Evolutionary conservation across 192 early-diverging fungal genomes (phyloP).

Genomic region (Coemansia sp.): DNA sequence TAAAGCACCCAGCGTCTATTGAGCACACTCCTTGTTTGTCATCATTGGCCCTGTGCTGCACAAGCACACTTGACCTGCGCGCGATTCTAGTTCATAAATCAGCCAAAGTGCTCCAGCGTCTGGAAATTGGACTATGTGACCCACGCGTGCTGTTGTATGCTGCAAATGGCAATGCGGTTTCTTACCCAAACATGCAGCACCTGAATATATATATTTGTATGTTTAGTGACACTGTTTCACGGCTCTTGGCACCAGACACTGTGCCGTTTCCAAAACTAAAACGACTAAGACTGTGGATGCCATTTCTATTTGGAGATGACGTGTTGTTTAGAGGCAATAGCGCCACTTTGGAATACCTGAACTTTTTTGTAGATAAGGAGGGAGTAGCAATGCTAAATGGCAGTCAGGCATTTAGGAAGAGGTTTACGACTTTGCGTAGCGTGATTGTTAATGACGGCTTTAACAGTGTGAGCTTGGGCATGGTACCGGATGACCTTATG

Average conservation of each 20-base stretch:
- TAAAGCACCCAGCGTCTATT: not conserved
- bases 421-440: not conserved
- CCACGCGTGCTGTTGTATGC: not conserved
- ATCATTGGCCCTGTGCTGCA: not conserved
- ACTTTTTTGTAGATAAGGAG: not conserved
- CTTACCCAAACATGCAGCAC: constrained; percentile 1
- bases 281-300: not conserved
- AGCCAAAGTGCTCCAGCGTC: not conserved
- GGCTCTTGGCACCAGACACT: not conserved
- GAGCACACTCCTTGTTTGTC: not conserved
- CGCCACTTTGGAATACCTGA: constrained; percentile 1
- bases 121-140: not conserved
- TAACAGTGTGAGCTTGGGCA: not conserved
- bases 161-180: not conserved
- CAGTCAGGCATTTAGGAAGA: not conserved
- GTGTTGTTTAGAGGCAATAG: constrained; percentile 8
- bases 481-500: not conserved
- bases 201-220: not conserved
- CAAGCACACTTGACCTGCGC: not conserved
- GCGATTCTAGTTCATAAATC: not conserved
- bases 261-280: constrained; percentile 7
- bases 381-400: not conserved
- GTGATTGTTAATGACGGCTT: not conserved
- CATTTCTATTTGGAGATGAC: constrained; percentile 9
- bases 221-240: not conserved